Evolutionary conservation across 768 basidiomycete genomes (phyloP).

Genomic region (Mrakia frigida): DNA sequence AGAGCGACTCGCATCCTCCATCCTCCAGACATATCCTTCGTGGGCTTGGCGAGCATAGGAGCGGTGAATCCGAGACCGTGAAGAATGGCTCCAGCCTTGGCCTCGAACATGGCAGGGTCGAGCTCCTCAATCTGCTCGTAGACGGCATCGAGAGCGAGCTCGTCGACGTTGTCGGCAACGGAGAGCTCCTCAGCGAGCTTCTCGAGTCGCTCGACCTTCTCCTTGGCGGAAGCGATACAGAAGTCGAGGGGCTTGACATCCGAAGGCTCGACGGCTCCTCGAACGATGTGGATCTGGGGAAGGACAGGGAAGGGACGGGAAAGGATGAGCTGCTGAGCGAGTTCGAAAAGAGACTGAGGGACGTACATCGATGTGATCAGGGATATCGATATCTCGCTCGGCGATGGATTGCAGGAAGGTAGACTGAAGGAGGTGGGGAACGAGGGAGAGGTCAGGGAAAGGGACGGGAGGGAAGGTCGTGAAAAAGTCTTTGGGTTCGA

Average conservation of each 20-base stretch:
- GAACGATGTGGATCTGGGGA: conserved; percentile 77
- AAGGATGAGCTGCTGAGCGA: too few species aligned
- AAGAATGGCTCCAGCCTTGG: conserved; percentile 92
- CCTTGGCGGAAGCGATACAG: conserved; percentile 84
- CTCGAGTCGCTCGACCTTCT: conserved; percentile 89
- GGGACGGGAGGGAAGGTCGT: background rate
- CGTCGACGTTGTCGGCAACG: conserved; percentile 81
- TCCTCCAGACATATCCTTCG: conserved; percentile 98
- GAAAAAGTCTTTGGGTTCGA: background rate
- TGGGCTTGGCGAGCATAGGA: conserved; percentile 91
- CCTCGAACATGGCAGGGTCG: conserved; percentile 91
- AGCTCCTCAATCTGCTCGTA: conserved; percentile 97
- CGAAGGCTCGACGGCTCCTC: conserved; percentile 91
- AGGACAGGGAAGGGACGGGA: background rate
- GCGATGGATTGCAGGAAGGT: conserved; percentile 94
- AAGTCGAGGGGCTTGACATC: conserved; percentile 95
- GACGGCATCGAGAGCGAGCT: conserved; percentile 73
- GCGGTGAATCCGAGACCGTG: conserved; percentile 90
- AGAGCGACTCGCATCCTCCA: conserved; percentile 99
- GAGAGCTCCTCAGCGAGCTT: conserved; percentile 89
- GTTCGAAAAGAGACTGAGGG: background rate
- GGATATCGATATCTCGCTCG: conserved; percentile 90
- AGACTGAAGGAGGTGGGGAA: conserved; percentile 54
- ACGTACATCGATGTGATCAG: conserved; percentile 75
- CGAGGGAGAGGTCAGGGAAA: background rate